phyloP scores from a whole-genome alignment of 805 yeast species.

The Yarrowia hollandica region DNA sequence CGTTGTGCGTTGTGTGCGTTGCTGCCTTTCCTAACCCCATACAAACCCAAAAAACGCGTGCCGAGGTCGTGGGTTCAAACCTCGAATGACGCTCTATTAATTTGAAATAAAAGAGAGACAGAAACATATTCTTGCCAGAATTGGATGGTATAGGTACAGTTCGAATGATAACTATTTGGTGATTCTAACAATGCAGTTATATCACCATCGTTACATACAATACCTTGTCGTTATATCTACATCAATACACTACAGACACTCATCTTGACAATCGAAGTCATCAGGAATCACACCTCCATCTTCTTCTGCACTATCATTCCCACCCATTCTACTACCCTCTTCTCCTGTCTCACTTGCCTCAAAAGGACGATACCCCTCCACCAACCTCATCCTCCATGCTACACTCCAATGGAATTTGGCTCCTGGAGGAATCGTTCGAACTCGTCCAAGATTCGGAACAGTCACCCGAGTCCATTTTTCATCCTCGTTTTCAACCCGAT shows the following conservation, averaged over 20 bases:
- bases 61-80: too few relatives aligned
- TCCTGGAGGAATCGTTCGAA: neutral
- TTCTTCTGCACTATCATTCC: neutral
- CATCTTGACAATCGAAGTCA: constrained; percentile 6
- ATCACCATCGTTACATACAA: too few relatives aligned
- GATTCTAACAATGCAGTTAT: too few relatives aligned
- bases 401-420: constrained; percentile 28
- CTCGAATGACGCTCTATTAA: too few relatives aligned
- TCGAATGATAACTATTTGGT: too few relatives aligned
- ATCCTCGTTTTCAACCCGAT: constrained; percentile 19
- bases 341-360: neutral
- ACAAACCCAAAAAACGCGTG: neutral
- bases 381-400: constrained; percentile 1
- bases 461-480: constrained; percentile 9
- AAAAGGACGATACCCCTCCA: constrained; percentile 5
- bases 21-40: constrained; percentile 11
- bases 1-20: too few relatives aligned
- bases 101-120: too few relatives aligned
- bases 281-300: constrained; percentile 2
- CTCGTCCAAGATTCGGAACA: constrained; percentile 1
- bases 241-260: too few relatives aligned
- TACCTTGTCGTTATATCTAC: too few relatives aligned
- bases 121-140: too few relatives aligned
- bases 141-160: too few relatives aligned
- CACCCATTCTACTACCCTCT: neutral